A percentile compares a stretch with the other conserved stretches of the same genome.
phyloP scores from a whole-genome alignment of 306 rosid genomes.

The Luffa aegyptiaca region DNA sequence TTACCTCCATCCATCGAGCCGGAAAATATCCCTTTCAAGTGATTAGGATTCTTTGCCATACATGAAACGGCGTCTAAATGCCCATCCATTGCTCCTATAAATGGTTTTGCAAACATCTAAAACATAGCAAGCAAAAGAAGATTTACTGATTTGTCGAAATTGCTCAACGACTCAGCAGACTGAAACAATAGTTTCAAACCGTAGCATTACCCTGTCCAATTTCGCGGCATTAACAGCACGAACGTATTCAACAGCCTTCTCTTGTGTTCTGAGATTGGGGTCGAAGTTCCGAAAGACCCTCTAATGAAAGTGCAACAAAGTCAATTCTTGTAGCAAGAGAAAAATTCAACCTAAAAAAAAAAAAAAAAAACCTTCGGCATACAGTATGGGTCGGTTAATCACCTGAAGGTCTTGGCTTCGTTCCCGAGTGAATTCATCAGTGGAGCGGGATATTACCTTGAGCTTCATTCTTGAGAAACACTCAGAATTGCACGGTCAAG shows the following conservation, averaged over 20 bases:
- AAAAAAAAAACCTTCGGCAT: background rate
- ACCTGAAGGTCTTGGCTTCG: slow-evolving; percentile 95
- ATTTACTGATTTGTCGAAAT: background rate
- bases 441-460: slow-evolving; percentile 77
- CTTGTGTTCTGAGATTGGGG: slow-evolving; percentile 71
- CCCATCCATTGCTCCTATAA: slow-evolving; percentile 92
- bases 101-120: slow-evolving; percentile 90
- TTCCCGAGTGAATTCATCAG: slow-evolving; percentile 79
- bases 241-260: slow-evolving; percentile 81
- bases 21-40: slow-evolving; percentile 73
- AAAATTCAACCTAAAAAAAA: background rate
- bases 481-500: background rate
- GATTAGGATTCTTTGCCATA: slow-evolving; percentile 80
- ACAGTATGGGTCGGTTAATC: background rate
- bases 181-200: background rate
- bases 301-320: slow-evolving; percentile 21
- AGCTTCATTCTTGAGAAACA: slow-evolving; percentile 42
- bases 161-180: background rate
- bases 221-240: slow-evolving; percentile 91
- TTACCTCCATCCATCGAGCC: slow-evolving; percentile 99
- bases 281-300: slow-evolving; percentile 82
- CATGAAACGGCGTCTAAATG: slow-evolving; percentile 77
- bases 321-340: background rate
- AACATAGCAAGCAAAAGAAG: background rate
- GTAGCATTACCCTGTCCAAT: slow-evolving; percentile 53